phyloP scores from a whole-genome alignment of 2,329 filamentous ascomycete species.

The Ophiosphaerella herpotricha region DNA sequence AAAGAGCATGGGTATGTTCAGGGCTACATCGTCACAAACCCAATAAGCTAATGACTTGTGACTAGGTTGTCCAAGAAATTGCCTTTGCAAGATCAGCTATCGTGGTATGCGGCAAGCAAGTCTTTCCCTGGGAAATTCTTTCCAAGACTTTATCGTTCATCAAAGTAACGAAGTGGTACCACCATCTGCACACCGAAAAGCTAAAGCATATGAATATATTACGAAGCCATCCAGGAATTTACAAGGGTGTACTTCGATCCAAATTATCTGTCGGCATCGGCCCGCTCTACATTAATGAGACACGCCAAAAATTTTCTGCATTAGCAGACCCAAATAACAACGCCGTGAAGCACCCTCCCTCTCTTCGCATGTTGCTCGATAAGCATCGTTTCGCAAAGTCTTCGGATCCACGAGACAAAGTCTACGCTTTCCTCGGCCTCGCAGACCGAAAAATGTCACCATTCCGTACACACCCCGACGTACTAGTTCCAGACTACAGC shows the following conservation, averaged over 20 bases:
- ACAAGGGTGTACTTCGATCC: conserved; percentile 23
- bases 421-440: conserved; percentile 34
- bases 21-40: too few species aligned
- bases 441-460: conserved; percentile 21
- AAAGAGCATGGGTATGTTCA: conserved; percentile 28
- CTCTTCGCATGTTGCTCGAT: conserved; percentile 25
- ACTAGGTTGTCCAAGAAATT: conserved; percentile 28
- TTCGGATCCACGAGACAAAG: conserved; percentile 35
- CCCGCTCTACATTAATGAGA: conserved; percentile 30
- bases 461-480: conserved; percentile 20
- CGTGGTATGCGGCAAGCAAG: conserved; percentile 23
- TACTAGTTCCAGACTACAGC: conserved; percentile 26
- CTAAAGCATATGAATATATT: conserved; percentile 21
- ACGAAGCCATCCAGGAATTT: conserved; percentile 22
- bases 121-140: conserved; percentile 26
- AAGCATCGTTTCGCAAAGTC: conserved; percentile 30
- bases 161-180: conserved; percentile 30
- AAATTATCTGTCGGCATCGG: conserved; percentile 23
- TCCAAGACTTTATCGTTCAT: conserved; percentile 29
- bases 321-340: background rate
- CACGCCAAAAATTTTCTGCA: conserved; percentile 15
- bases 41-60: too few species aligned
- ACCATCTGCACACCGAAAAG: conserved; percentile 33
- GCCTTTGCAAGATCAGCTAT: conserved; percentile 26
- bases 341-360: conserved; percentile 4